Evolutionary conservation across 352 stramenopile genomes (phyloP).

Genomic region (Globisporangium cederbergense): DNA sequence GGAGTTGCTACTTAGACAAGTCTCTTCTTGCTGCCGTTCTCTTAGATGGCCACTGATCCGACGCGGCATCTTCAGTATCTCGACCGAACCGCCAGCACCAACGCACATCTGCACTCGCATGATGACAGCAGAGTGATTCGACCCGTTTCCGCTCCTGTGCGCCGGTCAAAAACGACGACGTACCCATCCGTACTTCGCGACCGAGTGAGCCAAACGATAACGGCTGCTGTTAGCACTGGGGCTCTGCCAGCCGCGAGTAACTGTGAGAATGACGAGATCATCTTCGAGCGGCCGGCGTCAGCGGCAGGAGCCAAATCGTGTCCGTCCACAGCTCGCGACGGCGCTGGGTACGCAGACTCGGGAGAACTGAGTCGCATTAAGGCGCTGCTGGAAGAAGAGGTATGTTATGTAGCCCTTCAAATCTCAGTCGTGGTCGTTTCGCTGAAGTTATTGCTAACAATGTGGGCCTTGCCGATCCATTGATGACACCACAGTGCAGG

Average conservation of each 20-base stretch:
- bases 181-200: slow-evolving; percentile 59
- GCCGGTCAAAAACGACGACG: slow-evolving; percentile 40
- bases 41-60: slow-evolving; percentile 45
- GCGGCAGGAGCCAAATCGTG: background rate
- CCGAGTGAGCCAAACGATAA: slow-evolving; percentile 31
- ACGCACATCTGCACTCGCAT: background rate
- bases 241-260: background rate
- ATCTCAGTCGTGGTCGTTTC: no score
- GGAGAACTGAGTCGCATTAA: slow-evolving; percentile 9
- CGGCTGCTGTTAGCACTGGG: background rate
- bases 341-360: background rate
- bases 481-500: slow-evolving; percentile 28
- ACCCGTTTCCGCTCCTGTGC: slow-evolving; percentile 70
- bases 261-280: slow-evolving; percentile 12
- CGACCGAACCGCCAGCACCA: background rate
- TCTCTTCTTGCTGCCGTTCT: background rate
- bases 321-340: background rate
- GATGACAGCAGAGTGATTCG: slow-evolving; percentile 19
- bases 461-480: background rate
- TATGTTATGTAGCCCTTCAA: slow-evolving; percentile 1
- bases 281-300: slow-evolving; percentile 6
- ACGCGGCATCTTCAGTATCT: slow-evolving; percentile 26
- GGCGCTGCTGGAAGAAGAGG: slow-evolving; percentile 32
- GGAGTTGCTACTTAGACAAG: no score
- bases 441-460: background rate